Evolutionary conservation across 1,284 basidiomycete species (phyloP), one percentile per base, ranked within the genome.

Genomic region (Veloboletus limbatus): DNA sequence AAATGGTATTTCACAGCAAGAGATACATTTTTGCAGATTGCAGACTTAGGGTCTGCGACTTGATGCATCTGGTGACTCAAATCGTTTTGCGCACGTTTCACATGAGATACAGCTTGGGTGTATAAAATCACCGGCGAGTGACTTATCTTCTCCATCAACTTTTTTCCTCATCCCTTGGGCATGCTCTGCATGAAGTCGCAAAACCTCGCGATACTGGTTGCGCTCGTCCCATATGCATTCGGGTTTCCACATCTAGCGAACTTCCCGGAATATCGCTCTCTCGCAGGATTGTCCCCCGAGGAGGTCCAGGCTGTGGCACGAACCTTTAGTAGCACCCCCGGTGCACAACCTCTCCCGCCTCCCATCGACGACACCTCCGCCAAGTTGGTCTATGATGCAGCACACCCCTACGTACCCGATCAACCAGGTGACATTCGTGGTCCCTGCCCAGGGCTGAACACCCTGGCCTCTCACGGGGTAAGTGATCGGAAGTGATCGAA

Each of bases 281-380:
- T 63, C 8, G 49, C 34, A 0, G 58, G 61, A 7, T 31, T 59
- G 20, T 55, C 58, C 34, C 30, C 16, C 8, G 20, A 56, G 26
- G 47, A 58, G 16, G 75, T 2, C 85, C 92, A 81, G 96, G 88
- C 69, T 14, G 45, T 60, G 8, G n/a, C n/a, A n/a, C n/a, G n/a
- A n/a, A 39, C 42, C 1, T 60, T 65, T 20, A 25, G 14, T 30
- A n/a, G 28, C 7, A n/a, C 13, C 14, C 28, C 11, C 11, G 14
- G 28, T 16, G 14, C 28, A 30, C 28, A n/a, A 30, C 24, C 8
- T 4, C 38, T 57, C 8, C 58, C 60, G 1, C 50, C 48, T 31
- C 34, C 58, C 8, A 44, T 61, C 39, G 54, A 50, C 2, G 53
- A 65, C 8, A 65, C 60, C 1, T 65, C 62, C 4, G 32, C 60